These are phyloP conservation scores for Trypanosoma caninum DNA, from an alignment of 208 protist species.

Conservation along the genomic window DNA sequence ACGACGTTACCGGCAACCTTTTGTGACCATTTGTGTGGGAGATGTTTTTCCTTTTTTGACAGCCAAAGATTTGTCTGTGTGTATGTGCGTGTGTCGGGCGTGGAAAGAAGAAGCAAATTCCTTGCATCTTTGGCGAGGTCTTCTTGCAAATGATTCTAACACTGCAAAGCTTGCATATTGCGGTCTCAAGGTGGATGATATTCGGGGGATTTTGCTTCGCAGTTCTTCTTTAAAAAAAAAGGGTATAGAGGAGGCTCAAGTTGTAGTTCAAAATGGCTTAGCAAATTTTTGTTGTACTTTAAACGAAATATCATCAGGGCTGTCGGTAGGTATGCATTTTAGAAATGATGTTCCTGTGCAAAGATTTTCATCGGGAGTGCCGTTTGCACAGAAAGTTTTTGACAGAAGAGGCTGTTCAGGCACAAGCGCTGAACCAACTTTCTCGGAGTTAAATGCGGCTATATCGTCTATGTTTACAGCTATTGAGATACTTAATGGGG, in stretches of 20 bases:
- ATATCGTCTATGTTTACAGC: background rate
- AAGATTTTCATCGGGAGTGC: slow-evolving; percentile 9
- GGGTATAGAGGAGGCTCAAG: background rate
- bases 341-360: background rate
- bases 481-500: slow-evolving; percentile 7
- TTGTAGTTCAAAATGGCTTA: background rate
- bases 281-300: background rate
- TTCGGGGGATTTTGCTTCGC: slow-evolving; percentile 11
- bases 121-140: slow-evolving; percentile 9
- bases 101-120: slow-evolving; percentile 20
- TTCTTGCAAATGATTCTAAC: slow-evolving; percentile 5
- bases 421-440: background rate
- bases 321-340: no score
- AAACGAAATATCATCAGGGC: background rate
- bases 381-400: background rate
- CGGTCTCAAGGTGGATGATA: slow-evolving; percentile 1
- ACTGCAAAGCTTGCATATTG: slow-evolving; percentile 2
- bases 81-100: slow-evolving; percentile 4
- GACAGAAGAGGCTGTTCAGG: background rate
- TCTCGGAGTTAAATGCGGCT: background rate
- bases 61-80: slow-evolving; percentile 14
- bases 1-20: slow-evolving; percentile 6
- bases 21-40: slow-evolving; percentile 15
- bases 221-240: background rate
- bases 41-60: slow-evolving; percentile 21